A percentile compares a stretch with the other conserved stretches of the same genome.
Conservation (phyloP, 2,329 filamentous ascomycete species). For the Cladosporium sp. region DNA sequence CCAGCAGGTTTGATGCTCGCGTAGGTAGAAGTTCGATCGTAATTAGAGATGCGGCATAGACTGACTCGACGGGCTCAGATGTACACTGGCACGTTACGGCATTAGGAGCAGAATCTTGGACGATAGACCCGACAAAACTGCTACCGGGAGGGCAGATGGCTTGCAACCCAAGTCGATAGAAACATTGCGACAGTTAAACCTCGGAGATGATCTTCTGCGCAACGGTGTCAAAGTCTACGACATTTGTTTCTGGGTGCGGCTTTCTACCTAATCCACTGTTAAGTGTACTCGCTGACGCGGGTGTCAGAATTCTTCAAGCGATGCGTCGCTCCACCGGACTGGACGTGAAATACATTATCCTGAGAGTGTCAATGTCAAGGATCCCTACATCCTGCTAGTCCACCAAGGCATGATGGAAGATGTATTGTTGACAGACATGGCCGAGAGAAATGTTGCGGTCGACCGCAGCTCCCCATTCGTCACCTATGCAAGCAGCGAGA, state of each 20-base stretch:
- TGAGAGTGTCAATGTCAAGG: slow-evolving; percentile 42
- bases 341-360: slow-evolving; percentile 65
- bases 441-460: slow-evolving; percentile 57
- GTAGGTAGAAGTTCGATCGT: slow-evolving; percentile 20
- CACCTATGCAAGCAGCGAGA: slow-evolving; percentile 36
- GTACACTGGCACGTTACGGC: slow-evolving; percentile 58
- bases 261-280: neutral
- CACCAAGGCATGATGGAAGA: slow-evolving; percentile 74
- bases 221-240: slow-evolving; percentile 66
- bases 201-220: slow-evolving; percentile 62
- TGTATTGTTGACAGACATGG: slow-evolving; percentile 63
- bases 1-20: slow-evolving; percentile 40
- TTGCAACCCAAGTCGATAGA: slow-evolving; percentile 74
- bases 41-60: neutral
- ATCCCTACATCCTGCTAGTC: slow-evolving; percentile 49
- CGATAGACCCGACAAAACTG: slow-evolving; percentile 61
- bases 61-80: slow-evolving; percentile 28
- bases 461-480: slow-evolving; percentile 57
- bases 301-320: slow-evolving; percentile 29
- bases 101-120: slow-evolving; percentile 62
- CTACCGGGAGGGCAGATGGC: slow-evolving; percentile 64
- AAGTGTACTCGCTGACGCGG: too few relatives aligned
- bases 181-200: slow-evolving; percentile 64
- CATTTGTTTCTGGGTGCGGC: slow-evolving; percentile 63
- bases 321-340: slow-evolving; percentile 49